phyloP scores from a whole-genome alignment of 352 stramenopile genomes.

The Pythium chondricola region DNA sequence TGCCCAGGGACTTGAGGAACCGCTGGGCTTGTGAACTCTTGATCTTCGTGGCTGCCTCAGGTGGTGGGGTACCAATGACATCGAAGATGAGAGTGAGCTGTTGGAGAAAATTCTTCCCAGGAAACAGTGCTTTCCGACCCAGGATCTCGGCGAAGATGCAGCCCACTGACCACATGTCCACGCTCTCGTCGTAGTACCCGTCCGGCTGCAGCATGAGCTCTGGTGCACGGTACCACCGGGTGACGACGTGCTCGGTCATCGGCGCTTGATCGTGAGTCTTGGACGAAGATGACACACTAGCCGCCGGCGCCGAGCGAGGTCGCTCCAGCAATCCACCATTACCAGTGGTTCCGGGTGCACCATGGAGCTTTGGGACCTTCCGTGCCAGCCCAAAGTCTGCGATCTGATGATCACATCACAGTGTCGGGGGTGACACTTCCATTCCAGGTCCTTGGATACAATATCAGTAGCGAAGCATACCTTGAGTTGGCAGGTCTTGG shows the following conservation, averaged over 20 bases:
- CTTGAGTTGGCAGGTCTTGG: constrained; percentile 73
- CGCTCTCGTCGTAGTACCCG: constrained; percentile 76
- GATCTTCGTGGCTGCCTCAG: constrained; percentile 37
- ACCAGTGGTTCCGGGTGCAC: neutral
- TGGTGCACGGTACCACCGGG: constrained; percentile 86
- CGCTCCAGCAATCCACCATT: constrained; percentile 16
- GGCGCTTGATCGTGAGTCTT: constrained; percentile 24
- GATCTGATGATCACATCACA: constrained; percentile 28
- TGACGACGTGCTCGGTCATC: constrained; percentile 86
- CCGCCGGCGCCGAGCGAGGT: constrained; percentile 41
- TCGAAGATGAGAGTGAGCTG: constrained; percentile 78
- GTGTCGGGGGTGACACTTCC: too few species aligned
- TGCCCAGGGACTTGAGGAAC: constrained; percentile 59
- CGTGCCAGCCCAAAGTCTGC: constrained; percentile 71
- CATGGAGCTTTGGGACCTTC: constrained; percentile 32
- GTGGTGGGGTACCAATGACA: constrained; percentile 53
- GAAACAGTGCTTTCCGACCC: constrained; percentile 64
- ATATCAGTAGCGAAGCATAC: too few species aligned
- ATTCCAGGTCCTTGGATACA: too few species aligned
- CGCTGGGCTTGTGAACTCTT: constrained; percentile 69
- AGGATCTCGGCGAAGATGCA: constrained; percentile 83
- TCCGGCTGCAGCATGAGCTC: constrained; percentile 90
- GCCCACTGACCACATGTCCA: constrained; percentile 90
- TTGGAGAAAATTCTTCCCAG: constrained; percentile 76
- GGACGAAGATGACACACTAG: constrained; percentile 7